These are phyloP conservation scores for Dinochytrium kinnereticum DNA, from an alignment of 371 early-diverging fungal genomes.

Conservation along the genomic window DNA sequence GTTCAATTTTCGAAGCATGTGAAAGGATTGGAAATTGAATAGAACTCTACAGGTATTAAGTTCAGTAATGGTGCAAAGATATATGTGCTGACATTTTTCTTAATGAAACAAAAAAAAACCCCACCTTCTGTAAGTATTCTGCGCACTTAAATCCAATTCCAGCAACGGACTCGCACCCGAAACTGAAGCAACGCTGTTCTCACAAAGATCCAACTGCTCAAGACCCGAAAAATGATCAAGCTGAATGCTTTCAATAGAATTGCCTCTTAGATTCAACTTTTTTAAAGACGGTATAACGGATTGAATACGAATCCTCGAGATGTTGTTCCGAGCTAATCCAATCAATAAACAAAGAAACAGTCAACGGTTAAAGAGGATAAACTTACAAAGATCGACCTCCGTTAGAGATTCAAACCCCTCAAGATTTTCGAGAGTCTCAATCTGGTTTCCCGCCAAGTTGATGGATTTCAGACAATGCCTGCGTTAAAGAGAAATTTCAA, in stretches of 20 bases:
- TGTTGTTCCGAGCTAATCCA: conserved; percentile 24
- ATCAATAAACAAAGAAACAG: conserved; percentile 2
- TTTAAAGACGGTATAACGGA: not conserved
- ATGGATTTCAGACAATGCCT: not conserved
- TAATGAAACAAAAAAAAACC: not conserved
- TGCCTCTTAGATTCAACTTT: not conserved
- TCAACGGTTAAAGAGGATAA: not conserved
- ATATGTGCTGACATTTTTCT: not conserved
- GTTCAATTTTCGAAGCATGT: not conserved
- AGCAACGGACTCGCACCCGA: not conserved
- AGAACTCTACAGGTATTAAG: not conserved
- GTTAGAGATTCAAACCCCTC: conserved; percentile 23
- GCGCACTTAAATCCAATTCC: not conserved
- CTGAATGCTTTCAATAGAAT: not conserved
- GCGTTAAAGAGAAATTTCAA: not conserved
- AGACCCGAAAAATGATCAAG: conserved; percentile 8
- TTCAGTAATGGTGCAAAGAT: not conserved
- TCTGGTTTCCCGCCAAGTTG: conserved; percentile 16
- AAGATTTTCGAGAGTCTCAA: conserved; percentile 21
- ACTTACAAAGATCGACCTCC: conserved; percentile 31
- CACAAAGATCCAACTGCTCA: conserved; percentile 13
- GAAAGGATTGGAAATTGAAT: not conserved
- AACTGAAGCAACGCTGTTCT: not conserved
- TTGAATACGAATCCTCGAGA: not conserved
- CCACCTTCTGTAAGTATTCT: not conserved